phyloP scores from a whole-genome alignment of 1,284 basidiomycete species.

The Volvariella volvacea region DNA sequence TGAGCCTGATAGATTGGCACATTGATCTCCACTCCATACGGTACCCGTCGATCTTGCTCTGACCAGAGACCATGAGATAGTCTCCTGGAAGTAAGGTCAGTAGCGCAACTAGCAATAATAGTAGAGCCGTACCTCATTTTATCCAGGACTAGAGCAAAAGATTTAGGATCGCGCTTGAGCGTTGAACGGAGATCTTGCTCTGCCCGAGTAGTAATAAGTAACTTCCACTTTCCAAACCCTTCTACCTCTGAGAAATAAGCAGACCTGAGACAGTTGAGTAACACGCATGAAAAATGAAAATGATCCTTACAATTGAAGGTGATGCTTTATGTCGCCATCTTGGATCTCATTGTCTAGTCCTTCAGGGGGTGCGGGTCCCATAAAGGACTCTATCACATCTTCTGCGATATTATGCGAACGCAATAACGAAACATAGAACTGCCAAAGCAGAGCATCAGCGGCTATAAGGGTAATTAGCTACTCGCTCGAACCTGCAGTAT shows the following conservation, averaged over 20 bases:
- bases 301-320: too few relatives aligned
- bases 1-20: conserved; percentile 60
- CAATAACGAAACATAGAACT: too few relatives aligned
- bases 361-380: too few relatives aligned
- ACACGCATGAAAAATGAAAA: too few relatives aligned
- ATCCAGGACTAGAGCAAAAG: conserved; percentile 40
- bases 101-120: not conserved
- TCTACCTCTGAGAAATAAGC: conserved; percentile 39
- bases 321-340: too few relatives aligned
- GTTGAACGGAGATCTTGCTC: conserved; percentile 32
- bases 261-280: conserved; percentile 12
- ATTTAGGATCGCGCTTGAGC: conserved; percentile 26
- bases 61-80: conserved; percentile 62
- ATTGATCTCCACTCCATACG: too few relatives aligned
- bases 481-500: too few relatives aligned
- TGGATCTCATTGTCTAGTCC: too few relatives aligned
- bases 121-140: conserved; percentile 41
- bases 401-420: too few relatives aligned
- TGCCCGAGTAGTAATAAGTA: conserved; percentile 38
- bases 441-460: too few relatives aligned
- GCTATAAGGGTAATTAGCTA: too few relatives aligned
- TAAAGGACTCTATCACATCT: too few relatives aligned
- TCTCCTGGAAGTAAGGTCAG: conserved; percentile 32
- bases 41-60: conserved; percentile 52
- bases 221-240: conserved; percentile 44